Percentiles rank a stretch among this genome's conserved stretches.
Conservation (phyloP, 2,329 filamentous ascomycete genomes). For the Sodiomyces alkalinus region DNA sequence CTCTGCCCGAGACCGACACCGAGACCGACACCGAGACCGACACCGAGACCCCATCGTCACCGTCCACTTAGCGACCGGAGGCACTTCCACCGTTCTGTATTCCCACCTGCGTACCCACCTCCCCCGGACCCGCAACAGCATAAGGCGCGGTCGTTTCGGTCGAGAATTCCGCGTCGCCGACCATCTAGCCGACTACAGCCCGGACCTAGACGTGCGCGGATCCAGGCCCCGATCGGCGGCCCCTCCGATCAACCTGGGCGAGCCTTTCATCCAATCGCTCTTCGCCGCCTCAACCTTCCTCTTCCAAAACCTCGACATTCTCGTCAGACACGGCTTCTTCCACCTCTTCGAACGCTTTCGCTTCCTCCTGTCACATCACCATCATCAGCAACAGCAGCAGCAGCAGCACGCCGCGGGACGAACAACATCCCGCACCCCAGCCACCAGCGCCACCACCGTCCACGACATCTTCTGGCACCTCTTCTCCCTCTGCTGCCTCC, state of each 20-base stretch:
- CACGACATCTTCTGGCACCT: constrained; percentile 6
- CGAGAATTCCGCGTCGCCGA: constrained; percentile 3
- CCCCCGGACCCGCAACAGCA: constrained; percentile 4
- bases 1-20: background rate
- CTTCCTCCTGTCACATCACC: too few relatives aligned
- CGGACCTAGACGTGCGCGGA: constrained; percentile 1
- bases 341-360: constrained; percentile 4
- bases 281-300: constrained; percentile 2
- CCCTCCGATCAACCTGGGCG: background rate
- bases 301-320: constrained; percentile 5
- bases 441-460: constrained; percentile 1
- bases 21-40: background rate
- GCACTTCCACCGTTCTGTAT: constrained; percentile 3
- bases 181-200: constrained; percentile 5
- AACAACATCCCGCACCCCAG: too few relatives aligned
- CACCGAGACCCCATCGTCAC: constrained; percentile 4
- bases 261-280: constrained; percentile 2
- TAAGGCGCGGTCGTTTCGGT: background rate
- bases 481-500: constrained; percentile 12
- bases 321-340: background rate
- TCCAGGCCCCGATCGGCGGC: too few relatives aligned
- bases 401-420: constrained; percentile 2
- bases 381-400: too few relatives aligned
- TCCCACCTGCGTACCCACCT: constrained; percentile 4
- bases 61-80: constrained; percentile 4